phyloP scores from a whole-genome alignment of 306 rosid species.

The Gastrolobium villosum region DNA sequence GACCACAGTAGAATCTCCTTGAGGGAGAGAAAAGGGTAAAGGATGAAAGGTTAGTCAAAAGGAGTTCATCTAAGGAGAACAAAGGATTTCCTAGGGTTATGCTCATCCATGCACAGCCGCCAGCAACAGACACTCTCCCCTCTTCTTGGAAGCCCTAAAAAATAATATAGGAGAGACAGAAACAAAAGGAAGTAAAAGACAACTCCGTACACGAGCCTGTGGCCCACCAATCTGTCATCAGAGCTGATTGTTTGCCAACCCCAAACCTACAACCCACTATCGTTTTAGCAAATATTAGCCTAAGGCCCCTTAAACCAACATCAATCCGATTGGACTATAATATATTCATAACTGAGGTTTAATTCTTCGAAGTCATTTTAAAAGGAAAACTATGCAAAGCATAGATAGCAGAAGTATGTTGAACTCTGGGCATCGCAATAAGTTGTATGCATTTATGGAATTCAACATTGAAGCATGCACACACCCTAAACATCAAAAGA shows the following conservation, averaged over 20 bases:
- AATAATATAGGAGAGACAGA: not conserved
- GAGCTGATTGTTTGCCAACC: conserved; percentile 32
- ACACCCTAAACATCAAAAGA: conserved; percentile 39
- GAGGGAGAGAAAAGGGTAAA: conserved; percentile 8
- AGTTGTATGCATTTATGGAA: conserved; percentile 21
- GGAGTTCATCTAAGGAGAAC: not conserved
- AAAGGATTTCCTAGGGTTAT: not conserved
- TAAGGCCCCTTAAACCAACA: conserved; percentile 8
- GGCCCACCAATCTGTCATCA: conserved; percentile 19
- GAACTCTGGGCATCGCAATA: conserved; percentile 39
- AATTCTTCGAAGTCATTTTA: conserved; percentile 35
- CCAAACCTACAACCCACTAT: not conserved
- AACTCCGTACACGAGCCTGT: conserved; percentile 3
- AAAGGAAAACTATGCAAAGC: conserved; percentile 19
- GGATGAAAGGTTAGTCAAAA: conserved; percentile 27
- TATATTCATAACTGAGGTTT: conserved; percentile 1
- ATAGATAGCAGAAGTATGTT: conserved; percentile 6
- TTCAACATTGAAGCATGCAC: conserved; percentile 38
- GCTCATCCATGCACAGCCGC: not conserved
- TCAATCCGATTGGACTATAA: not conserved
- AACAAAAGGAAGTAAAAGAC: not conserved
- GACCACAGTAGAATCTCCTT: not conserved
- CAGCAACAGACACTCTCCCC: too few species aligned
- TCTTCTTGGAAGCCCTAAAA: conserved; percentile 5
- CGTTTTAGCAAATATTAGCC: conserved; percentile 3